These are phyloP conservation scores for Escallonia herrerae DNA, from an alignment of 129 eudicot genomes.

Conservation along the genomic window DNA sequence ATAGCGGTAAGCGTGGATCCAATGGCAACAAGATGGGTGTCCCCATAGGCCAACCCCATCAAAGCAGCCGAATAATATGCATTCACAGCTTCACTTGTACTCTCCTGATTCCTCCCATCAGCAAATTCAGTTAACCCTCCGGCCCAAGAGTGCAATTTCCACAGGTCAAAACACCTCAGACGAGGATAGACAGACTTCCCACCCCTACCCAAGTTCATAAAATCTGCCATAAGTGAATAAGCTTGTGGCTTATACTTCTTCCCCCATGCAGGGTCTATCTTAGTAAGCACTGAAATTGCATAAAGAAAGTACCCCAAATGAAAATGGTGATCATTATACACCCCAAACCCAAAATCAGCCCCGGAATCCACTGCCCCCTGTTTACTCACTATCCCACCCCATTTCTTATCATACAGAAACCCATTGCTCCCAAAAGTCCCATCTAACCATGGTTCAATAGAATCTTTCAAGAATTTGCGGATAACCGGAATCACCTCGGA, in stretches of 20 bases:
- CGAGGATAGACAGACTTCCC: slow-evolving; percentile 45
- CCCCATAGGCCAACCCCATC: slow-evolving; percentile 89
- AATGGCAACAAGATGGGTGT: slow-evolving; percentile 53
- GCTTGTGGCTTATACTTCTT: slow-evolving; percentile 72
- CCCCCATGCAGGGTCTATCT: slow-evolving; percentile 77
- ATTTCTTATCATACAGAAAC: slow-evolving; percentile 49
- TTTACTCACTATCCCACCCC: no score
- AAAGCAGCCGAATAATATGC: slow-evolving; percentile 84
- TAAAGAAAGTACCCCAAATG: slow-evolving; percentile 80
- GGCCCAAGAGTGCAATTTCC: slow-evolving; percentile 94
- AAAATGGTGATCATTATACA: slow-evolving; percentile 25
- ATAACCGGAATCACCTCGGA: no score
- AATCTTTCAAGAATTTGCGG: slow-evolving; percentile 39
- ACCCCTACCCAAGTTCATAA: slow-evolving; percentile 57
- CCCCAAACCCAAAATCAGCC: no score
- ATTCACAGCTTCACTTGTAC: slow-evolving; percentile 91
- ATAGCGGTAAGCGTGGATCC: slow-evolving; percentile 66
- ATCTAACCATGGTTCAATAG: slow-evolving; percentile 25
- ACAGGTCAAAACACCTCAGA: slow-evolving; percentile 72
- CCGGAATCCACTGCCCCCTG: no score
- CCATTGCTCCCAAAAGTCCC: slow-evolving; percentile 17
- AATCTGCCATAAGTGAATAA: slow-evolving; percentile 78
- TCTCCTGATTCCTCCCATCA: slow-evolving; percentile 77
- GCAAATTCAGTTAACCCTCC: slow-evolving; percentile 73
- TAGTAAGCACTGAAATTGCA: slow-evolving; percentile 77